phyloP scores from a whole-genome alignment of 805 yeast species.

The Kodamaea laetipori region DNA sequence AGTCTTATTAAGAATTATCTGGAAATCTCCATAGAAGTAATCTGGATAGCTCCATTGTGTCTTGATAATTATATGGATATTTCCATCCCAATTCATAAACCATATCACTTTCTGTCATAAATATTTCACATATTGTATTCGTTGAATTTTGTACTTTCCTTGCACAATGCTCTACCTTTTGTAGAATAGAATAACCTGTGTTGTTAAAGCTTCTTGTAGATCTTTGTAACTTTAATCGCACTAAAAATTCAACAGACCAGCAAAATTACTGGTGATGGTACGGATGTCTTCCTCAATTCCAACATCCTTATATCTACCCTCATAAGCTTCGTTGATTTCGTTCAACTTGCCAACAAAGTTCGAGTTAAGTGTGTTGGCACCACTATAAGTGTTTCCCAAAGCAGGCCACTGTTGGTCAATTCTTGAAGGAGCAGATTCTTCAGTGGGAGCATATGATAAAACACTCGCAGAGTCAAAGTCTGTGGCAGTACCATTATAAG shows the following conservation, averaged over 20 bases:
- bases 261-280: constrained; percentile 42
- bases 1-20: too few relatives aligned
- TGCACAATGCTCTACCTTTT: too few relatives aligned
- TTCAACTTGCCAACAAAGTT: constrained; percentile 38
- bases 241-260: constrained; percentile 20
- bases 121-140: too few relatives aligned
- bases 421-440: background rate
- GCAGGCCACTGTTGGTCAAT: constrained; percentile 30
- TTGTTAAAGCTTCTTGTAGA: too few relatives aligned
- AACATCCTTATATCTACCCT: constrained; percentile 11
- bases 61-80: too few relatives aligned
- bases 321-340: constrained; percentile 20
- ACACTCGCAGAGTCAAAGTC: constrained; percentile 34
- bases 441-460: constrained; percentile 22
- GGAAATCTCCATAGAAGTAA: too few relatives aligned
- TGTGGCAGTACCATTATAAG: constrained; percentile 12
- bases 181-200: too few relatives aligned
- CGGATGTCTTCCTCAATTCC: constrained; percentile 36
- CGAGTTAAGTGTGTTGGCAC: constrained; percentile 21
- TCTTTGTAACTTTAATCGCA: too few relatives aligned
- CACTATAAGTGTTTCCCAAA: constrained; percentile 19
- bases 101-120: too few relatives aligned
- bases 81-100: too few relatives aligned
- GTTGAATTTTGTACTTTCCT: too few relatives aligned
- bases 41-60: too few relatives aligned